Percentiles rank a stretch among this genome's conserved stretches.
Conservation (phyloP, 352 stramenopile genomes). For the Globisporangium canariense region DNA sequence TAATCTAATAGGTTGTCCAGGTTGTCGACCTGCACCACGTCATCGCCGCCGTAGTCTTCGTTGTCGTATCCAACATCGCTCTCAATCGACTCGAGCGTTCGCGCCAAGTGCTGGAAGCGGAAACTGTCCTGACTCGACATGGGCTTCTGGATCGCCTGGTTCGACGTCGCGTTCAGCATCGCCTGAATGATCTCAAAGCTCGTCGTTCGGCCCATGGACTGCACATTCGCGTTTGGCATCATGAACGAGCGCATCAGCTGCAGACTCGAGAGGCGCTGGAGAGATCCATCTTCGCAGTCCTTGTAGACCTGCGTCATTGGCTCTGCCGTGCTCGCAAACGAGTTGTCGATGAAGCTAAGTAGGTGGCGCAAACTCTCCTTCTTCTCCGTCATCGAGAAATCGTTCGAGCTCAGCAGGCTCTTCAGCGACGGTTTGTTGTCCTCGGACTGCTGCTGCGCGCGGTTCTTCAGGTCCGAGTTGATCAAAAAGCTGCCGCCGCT, state of each 20-base stretch:
- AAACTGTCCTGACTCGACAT: constrained; percentile 88
- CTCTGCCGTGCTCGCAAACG: constrained; percentile 71
- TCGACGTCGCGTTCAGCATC: constrained; percentile 84
- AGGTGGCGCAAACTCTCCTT: constrained; percentile 81
- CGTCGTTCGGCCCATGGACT: constrained; percentile 68
- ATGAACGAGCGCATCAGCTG: constrained; percentile 84
- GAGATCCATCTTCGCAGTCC: constrained; percentile 61
- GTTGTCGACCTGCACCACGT: constrained; percentile 84
- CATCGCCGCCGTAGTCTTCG: constrained; percentile 76
- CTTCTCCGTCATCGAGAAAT: constrained; percentile 85
- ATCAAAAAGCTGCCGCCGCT: constrained; percentile 53
- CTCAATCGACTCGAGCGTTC: constrained; percentile 78
- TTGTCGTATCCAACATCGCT: constrained; percentile 81
- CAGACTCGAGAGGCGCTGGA: constrained; percentile 72
- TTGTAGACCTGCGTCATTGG: constrained; percentile 81
- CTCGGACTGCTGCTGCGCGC: constrained; percentile 23
- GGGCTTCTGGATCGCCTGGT: constrained; percentile 81
- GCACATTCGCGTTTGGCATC: constrained; percentile 25
- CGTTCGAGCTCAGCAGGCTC: constrained; percentile 75
- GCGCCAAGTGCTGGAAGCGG: constrained; percentile 78
- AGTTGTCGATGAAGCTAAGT: constrained; percentile 83
- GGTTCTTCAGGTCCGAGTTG: constrained; percentile 52
- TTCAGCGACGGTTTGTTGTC: constrained; percentile 63
- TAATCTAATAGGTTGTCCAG: constrained; percentile 84
- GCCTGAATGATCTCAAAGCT: constrained; percentile 88